Evolutionary conservation across 2,329 filamentous ascomycete genomes (phyloP).

Genomic region (Calonectria naviculata): DNA sequence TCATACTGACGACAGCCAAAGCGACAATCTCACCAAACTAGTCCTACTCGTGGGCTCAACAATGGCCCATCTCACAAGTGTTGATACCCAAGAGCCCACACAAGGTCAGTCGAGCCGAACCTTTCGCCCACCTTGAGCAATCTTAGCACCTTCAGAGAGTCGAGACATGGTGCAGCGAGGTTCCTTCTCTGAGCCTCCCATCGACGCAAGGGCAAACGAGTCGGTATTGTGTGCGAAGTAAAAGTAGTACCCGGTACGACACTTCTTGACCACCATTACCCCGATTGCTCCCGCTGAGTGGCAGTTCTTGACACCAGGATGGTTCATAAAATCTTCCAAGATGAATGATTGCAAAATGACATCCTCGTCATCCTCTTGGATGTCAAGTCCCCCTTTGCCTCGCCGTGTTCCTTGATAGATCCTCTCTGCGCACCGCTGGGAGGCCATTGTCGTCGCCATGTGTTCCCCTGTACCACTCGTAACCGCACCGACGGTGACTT

Average conservation of each 20-base stretch:
- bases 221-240: conserved; percentile 99
- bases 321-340: conserved; percentile 89
- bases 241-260: conserved; percentile 78
- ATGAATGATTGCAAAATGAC: conserved; percentile 81
- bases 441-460: conserved; percentile 95
- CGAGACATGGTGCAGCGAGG: conserved; percentile 92
- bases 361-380: conserved; percentile 80
- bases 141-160: conserved; percentile 62
- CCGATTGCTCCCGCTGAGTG: conserved; percentile 90
- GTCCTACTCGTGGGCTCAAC: not conserved
- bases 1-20: conserved; percentile 6
- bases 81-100: not conserved
- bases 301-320: conserved; percentile 85
- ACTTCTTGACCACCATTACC: conserved; percentile 90
- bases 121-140: conserved; percentile 67
- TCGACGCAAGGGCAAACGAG: conserved; percentile 85
- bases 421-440: conserved; percentile 85
- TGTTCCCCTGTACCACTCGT: conserved; percentile 97
- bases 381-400: conserved; percentile 68
- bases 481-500: conserved; percentile 81
- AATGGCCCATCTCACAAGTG: not conserved
- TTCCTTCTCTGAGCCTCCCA: conserved; percentile 80
- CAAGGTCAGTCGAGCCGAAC: conserved; percentile 46
- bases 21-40: not conserved
- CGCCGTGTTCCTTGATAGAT: conserved; percentile 79